Evolutionary conservation across 176 grass and related monocot genomes (phyloP), one percentile per base, ranked within the genome.

Genomic region (Ananas comosus): DNA sequence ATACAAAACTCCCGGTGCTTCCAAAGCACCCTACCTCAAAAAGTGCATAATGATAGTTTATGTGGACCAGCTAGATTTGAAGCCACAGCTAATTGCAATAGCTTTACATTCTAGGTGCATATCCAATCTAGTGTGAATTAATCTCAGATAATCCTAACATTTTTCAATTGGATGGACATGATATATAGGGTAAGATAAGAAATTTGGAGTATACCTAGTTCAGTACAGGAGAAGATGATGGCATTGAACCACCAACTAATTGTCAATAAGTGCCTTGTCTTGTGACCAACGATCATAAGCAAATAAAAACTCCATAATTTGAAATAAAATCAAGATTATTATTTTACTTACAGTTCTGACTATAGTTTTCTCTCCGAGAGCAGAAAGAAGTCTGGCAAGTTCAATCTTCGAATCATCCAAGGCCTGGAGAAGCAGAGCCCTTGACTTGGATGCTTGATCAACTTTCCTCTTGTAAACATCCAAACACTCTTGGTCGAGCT

Each of bases 391-490:
- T 17, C 95, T 90, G 2, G 95, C 80, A 68, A 99, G 85, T 64
- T 99, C 87, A 27, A 92, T 89, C 82, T 91, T 99, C 3, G 90
- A 99, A 82, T 94, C 95, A 65, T 92, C 95, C 12, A 99, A 77
- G 1, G 87, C 84, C 71, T 94, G 95, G 78, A 99, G 86, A 66
- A 99, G 82, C 72, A 83, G 77, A 76, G 86, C 90, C 83, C 90
- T 94, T 9, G 90, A 94, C 69, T 91, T 73, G 23, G 87, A 81
- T 11, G 95, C 95, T 72, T 93, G 87, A 66, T 99, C 82, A 64
- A 99, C 90, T 88, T 99, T 99, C 78, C 95, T 91, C 79, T 94
- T 99, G 85, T 99, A 99, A 48, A 99, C 95, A 80, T 99, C 95
- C 53, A 99, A 78, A 70, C 95, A 99, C 75, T 99, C 95, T 52